phyloP scores from a whole-genome alignment of 2,329 filamentous ascomycete species.

The Pyrenochaeta sp. region DNA sequence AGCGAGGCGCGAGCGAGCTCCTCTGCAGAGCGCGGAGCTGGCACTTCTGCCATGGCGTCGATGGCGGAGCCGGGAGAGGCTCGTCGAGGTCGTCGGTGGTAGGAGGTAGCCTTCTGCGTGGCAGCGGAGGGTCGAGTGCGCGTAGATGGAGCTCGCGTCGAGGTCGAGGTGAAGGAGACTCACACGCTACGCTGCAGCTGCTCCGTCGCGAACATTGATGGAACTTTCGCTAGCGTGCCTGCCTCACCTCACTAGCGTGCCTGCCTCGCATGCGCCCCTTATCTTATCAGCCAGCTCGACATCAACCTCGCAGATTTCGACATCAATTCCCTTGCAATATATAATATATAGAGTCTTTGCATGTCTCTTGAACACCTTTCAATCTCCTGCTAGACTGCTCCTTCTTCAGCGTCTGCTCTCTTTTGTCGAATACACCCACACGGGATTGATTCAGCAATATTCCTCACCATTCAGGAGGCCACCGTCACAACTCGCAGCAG shows the following conservation, averaged over 20 bases:
- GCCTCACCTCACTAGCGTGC: neutral
- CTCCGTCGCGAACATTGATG: constrained; percentile 4
- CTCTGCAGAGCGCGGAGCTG: constrained; percentile 30
- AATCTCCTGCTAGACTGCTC: too few species aligned
- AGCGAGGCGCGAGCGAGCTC: constrained; percentile 53
- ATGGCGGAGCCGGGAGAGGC: neutral
- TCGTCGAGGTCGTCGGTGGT: neutral
- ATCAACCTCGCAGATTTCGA: constrained; percentile 1
- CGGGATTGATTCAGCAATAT: too few species aligned
- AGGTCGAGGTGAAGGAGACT: too few species aligned
- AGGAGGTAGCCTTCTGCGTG: neutral
- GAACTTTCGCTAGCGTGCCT: constrained; percentile 6
- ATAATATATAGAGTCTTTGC: neutral
- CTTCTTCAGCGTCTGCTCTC: too few species aligned
- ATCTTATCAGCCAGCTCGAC: constrained; percentile 5
- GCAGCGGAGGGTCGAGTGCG: neutral
- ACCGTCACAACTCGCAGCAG: too few species aligned
- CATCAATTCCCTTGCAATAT: neutral
- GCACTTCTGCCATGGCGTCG: constrained; percentile 27
- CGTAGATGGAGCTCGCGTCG: too few species aligned
- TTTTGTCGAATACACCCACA: too few species aligned
- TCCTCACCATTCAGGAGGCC: too few species aligned
- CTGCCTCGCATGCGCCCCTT: constrained; percentile 3
- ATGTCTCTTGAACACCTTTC: too few species aligned
- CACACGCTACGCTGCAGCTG: too few species aligned